Base-by-base conservation (phyloP, 2,329 filamentous ascomycete genomes). In the Zymoseptoria tritici region DNA sequence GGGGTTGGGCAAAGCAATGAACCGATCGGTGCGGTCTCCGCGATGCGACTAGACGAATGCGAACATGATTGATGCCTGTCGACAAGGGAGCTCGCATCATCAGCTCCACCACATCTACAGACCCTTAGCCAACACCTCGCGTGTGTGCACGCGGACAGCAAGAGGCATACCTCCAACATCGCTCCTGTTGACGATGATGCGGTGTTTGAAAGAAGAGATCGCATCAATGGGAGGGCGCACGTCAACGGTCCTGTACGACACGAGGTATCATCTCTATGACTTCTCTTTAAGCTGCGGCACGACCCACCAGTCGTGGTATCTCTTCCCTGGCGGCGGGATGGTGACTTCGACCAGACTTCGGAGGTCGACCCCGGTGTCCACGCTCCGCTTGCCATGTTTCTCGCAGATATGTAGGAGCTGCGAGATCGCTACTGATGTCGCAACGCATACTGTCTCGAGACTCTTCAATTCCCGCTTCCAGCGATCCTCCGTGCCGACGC, bases 231-330 rank as follows among this genome's bases (percentile, higher is more conserved):
- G 36, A 13, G 36, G 36, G 1, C 13, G 36, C 36, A 46, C 36
- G 36, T 46, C 36, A n/a, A 11, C 26, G 49, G 42, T 21, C 26
- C 42, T 55, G 42, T 52, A 36, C 24, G 31, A 52, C 53, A 24
- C 54, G 36, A 46, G 36, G 36, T 46, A 11, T 46, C 36, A 46
- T 20, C 46, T 54, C 52, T 53, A 57, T 54, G 55, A 56, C 58
- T 62, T 66, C 60, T 66, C 63, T 51, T 64, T 66, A n/a, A 80
- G 64, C 64, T 73, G 76, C 4, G 74, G 77, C n/a, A 81, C 75
- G 26, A 76, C 67, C 78, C 79, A 81, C 65, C 76, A 78, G 52
- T 73, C 72, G 24, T 74, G 70, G 71, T 77, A 78, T 65, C 77
- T 72, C 65, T 74, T 73, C 49, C 69, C 74, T 6, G 68, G 66